Evolutionary conservation across 257 asterid genomes (phyloP), one percentile per base, ranked within the genome.

Genomic region (Solanum paucissectum): DNA sequence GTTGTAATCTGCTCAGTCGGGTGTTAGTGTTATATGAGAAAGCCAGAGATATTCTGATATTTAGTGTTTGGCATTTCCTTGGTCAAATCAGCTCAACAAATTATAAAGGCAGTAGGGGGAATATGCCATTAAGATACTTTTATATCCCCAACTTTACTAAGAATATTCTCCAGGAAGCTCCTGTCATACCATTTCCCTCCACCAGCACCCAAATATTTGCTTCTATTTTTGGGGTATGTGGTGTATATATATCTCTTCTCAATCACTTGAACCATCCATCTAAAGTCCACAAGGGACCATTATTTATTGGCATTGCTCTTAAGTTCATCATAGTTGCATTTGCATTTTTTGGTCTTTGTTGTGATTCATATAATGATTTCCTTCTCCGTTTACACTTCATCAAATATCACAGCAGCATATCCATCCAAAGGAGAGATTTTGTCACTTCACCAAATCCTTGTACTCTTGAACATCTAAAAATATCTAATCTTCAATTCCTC

Each of bases 101-200:
- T 83, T 32, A 32, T 84, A 66, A 87, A 77, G 84, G 64, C 38
- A 77, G 37, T 9, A 62, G 46, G 68, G 8, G 89, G 87, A 88
- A 91, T 91, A 92, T 90, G 90, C 92, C 86, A 46, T 12, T 32
- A 64, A 87, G 33, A 89, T 87, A 21, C 90, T 84, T 60, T 86
- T 68, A 76, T 25, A 25, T 71, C 42, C 72, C 64, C 46, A 85
- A 83, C 87, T 71, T 60, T 60, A 37, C 58, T 44, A 83, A 86
- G 72, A 85, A 64, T 69, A 88, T 82, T 72, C 87, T 74, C 76
- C 72, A 86, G 73, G 66, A 62, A 87, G 77, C 29, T 86, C 84
- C 23, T 5, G 25, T 3, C 21, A 12, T 83, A 75, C 68, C 32
- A 84, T 76, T 42, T 44, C 83, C 62, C 76, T 49, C 20, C 55